These are phyloP conservation scores for Acacia melanoxylon DNA, from an alignment of 306 rosid genomes.

Conservation along the genomic window DNA sequence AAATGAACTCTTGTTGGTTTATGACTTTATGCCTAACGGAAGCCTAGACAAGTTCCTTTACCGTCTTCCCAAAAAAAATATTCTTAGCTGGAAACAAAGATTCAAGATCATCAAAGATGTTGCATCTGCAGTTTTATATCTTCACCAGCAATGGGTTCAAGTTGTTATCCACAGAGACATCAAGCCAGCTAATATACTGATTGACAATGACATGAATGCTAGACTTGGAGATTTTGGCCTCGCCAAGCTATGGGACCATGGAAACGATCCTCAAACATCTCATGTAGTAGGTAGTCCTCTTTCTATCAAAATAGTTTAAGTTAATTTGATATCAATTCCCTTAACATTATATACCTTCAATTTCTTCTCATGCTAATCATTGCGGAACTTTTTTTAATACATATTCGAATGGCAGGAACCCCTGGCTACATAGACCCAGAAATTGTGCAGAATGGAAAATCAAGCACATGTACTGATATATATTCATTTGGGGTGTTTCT, in stretches of 20 bases:
- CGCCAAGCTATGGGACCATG: background rate
- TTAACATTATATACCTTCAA: too few species aligned
- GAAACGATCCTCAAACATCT: background rate
- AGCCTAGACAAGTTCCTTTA: background rate
- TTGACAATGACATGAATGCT: too few species aligned
- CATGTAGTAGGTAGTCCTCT: background rate
- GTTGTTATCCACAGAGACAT: too few species aligned
- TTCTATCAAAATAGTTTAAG: too few species aligned
- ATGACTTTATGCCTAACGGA: background rate
- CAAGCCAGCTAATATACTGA: too few species aligned
- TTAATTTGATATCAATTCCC: too few species aligned
- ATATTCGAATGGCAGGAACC: background rate
- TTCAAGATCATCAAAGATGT: too few species aligned
- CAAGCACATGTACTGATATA: background rate
- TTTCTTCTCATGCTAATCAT: too few species aligned
- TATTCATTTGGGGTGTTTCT: background rate
- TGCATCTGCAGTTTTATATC: too few species aligned
- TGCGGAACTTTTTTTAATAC: too few species aligned
- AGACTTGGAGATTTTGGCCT: background rate
- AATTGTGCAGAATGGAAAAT: background rate
- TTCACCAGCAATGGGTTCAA: too few species aligned
- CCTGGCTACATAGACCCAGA: background rate
- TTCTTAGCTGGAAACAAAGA: too few species aligned
- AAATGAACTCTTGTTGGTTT: background rate
- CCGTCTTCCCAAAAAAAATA: background rate